Base-by-base conservation (phyloP, 2,329 filamentous ascomycete genomes). In the Fusarium floridanum region DNA sequence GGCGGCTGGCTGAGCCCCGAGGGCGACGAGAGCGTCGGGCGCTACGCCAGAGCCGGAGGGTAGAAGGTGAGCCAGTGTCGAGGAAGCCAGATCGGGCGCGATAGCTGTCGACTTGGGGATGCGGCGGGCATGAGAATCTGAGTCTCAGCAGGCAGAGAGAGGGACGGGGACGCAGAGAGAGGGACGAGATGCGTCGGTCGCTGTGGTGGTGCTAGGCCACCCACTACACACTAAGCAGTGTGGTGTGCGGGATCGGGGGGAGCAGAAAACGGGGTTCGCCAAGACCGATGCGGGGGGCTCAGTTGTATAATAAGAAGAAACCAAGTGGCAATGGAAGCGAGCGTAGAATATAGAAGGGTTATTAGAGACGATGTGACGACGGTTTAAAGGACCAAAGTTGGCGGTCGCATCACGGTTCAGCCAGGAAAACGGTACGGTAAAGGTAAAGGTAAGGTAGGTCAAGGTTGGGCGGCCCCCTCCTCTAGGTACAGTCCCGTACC, bases 41-140 rank as follows among this genome's bases (percentile, higher is more conserved):
- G 71, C 68, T 64, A 75, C 65, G 65, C 71, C 74, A 72, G 74
- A 69, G 73, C 71, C 62, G 60, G 65, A 43, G 50, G 64, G 63
- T 20, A 65, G 53, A 64, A 68, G 63, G 12, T 50, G 61, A 71
- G 67, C 53, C 64, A 53, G 48, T 53, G 24, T 53, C 48, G 48
- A 64, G 56, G 63, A 74, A 70, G 67, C 74, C 67, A 73, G 67
- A 74, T 64, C 63, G 50, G 29, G 64, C 55, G 48, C 29, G 61
- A 71, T 74, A 62, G 68, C 66, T 50, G 73, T 69, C 34, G 60
- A 75, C 64, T 63, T 67, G 69, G 70, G 57, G 72, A 78, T 66
- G 71, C 77, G 68, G 71, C 74, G 63, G 66, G 77, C 77, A 78
- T 78, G 76, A 77, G 77, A 77, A 76, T 71, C 61, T 69, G 76